Conservation (phyloP, 495 filamentous ascomycete genomes). For the Aspergillus cavernicola region DNA sequence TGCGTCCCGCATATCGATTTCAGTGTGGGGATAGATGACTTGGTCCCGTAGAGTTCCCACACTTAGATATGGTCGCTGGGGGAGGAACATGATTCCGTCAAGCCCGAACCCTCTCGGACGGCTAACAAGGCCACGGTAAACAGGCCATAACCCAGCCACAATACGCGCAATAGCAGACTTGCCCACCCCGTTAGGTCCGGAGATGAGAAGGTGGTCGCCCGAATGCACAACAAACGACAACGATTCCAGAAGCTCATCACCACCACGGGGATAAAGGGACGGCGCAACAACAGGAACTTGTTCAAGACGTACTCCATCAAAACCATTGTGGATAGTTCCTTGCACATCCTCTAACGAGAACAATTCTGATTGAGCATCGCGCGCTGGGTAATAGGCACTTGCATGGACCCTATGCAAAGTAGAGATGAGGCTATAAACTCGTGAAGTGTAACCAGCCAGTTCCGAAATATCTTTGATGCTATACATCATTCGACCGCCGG, state of each 20-base stretch:
- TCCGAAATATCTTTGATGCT: conserved; percentile 95
- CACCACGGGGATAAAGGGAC: conserved; percentile 70
- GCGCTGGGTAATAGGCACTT: conserved; percentile 71
- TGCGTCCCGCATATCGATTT: conserved; percentile 85
- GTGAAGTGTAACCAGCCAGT: conserved; percentile 91
- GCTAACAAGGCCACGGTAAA: conserved; percentile 87
- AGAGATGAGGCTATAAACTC: conserved; percentile 91
- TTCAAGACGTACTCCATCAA: conserved; percentile 90
- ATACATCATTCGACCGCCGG: conserved; percentile 98
- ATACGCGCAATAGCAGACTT: conserved; percentile 89
- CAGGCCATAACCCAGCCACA: conserved; percentile 91
- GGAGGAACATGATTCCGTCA: conserved; percentile 97
- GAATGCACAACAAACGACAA: conserved; percentile 82
- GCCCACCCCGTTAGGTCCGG: conserved; percentile 91
- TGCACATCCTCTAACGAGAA: conserved; percentile 88
- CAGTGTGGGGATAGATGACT: conserved; percentile 95
- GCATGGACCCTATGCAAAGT: conserved; percentile 93
- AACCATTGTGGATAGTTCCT: conserved; percentile 88
- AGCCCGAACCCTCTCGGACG: conserved; percentile 74
- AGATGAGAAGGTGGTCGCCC: conserved; percentile 91
- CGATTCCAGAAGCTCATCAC: conserved; percentile 85
- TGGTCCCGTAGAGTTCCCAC: conserved; percentile 96
- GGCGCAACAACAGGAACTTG: conserved; percentile 92
- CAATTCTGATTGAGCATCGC: conserved; percentile 66
- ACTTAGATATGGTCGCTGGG: conserved; percentile 89